Conservation (phyloP, 768 basidiomycete genomes). For the Rhodotorula taiwanensis region DNA sequence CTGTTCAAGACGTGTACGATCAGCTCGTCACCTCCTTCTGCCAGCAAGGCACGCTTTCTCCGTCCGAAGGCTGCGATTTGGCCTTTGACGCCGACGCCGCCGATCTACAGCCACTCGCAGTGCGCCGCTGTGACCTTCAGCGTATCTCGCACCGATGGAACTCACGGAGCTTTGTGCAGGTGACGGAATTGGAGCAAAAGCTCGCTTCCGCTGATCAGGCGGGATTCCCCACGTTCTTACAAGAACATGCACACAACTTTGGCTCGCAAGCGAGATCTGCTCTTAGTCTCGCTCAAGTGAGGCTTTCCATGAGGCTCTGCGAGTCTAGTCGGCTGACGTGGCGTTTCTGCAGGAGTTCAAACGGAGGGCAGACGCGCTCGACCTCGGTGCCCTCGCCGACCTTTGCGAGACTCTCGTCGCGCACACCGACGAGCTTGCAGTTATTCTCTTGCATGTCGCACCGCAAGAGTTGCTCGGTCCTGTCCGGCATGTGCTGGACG, state of each 20-base stretch:
- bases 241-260: too few relatives aligned
- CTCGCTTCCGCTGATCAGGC: too few relatives aligned
- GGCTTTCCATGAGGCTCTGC: not conserved
- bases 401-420: conserved; percentile 12
- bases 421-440: not conserved
- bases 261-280: not conserved
- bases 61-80: not conserved
- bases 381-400: not conserved
- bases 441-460: conserved; percentile 18
- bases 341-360: too few relatives aligned
- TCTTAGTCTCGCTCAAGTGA: not conserved
- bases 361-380: not conserved
- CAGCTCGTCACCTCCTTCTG: conserved; percentile 4
- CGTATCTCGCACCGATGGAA: not conserved
- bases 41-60: not conserved
- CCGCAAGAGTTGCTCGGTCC: conserved; percentile 20
- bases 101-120: not conserved
- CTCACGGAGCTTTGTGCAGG: not conserved
- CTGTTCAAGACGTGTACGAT: not conserved
- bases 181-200: not conserved
- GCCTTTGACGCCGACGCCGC: not conserved
- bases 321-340: accelerated
- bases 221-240: too few relatives aligned
- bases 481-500: conserved; percentile 10
- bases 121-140: not conserved